phyloP scores from a whole-genome alignment of 345 rosid species.

The Aquilaria malaccensis region DNA sequence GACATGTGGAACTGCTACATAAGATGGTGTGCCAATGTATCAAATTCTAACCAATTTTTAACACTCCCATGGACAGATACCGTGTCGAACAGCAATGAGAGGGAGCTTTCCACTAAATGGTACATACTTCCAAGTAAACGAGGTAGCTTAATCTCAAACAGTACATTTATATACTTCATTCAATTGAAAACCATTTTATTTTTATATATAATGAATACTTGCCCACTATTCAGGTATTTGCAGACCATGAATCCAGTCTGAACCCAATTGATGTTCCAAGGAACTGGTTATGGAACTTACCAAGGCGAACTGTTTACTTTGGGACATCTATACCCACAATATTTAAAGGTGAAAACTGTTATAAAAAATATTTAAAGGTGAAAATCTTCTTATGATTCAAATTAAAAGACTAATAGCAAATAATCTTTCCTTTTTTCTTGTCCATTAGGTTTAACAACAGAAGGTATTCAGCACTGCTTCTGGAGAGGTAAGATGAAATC shows the following conservation, averaged over 20 bases:
- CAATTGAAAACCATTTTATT: background rate
- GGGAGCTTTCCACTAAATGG: constrained; percentile 98
- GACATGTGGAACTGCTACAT: constrained; percentile 6
- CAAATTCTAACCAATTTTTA: constrained; percentile 1
- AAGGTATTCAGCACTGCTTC: constrained; percentile 81
- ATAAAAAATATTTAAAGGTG: constrained; percentile 54
- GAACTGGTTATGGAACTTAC: constrained; percentile 69
- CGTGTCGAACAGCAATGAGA: constrained; percentile 94
- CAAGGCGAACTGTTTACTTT: constrained; percentile 78
- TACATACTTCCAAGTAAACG: constrained; percentile 93
- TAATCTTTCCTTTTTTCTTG: constrained; percentile 3
- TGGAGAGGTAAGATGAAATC: constrained; percentile 65
- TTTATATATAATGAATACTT: background rate
- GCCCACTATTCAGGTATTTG: constrained; percentile 54
- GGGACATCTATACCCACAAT: constrained; percentile 90
- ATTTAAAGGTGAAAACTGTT: constrained; percentile 56
- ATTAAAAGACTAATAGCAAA: background rate
- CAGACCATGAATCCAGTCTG: constrained; percentile 84
- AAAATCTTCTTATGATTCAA: constrained; percentile 3
- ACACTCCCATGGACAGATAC: constrained; percentile 43
- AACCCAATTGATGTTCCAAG: constrained; percentile 76
- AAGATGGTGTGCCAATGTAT: constrained; percentile 3
- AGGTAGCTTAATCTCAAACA: constrained; percentile 34
- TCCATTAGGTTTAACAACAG: constrained; percentile 65
- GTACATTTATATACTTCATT: background rate